Evolutionary conservation across 1,284 basidiomycete species (phyloP).

Genomic region (Ganoderma sinense): DNA sequence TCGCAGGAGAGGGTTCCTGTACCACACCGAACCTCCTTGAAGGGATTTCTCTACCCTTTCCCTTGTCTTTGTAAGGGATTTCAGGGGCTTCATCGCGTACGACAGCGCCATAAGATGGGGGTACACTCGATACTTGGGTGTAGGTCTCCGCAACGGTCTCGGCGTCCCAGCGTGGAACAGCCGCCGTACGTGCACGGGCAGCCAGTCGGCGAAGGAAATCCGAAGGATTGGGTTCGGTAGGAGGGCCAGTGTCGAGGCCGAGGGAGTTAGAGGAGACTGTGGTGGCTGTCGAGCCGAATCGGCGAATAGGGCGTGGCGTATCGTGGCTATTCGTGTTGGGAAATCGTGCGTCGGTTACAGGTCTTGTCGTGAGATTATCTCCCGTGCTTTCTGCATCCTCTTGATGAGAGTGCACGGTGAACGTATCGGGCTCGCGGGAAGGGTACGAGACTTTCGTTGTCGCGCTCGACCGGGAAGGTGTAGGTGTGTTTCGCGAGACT

Average conservation of each 20-base stretch:
- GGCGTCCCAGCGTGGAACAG: slow-evolving; percentile 43
- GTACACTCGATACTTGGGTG: slow-evolving; percentile 49
- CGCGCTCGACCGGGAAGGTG: slow-evolving; percentile 24
- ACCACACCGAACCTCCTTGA: slow-evolving; percentile 16
- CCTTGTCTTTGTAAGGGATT: slow-evolving; percentile 19
- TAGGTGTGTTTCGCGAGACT: slow-evolving; percentile 27
- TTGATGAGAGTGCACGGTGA: slow-evolving; percentile 54
- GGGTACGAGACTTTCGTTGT: not conserved
- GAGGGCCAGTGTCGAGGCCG: slow-evolving; percentile 39
- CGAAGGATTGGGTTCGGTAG: slow-evolving; percentile 20
- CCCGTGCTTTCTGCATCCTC: slow-evolving; percentile 41
- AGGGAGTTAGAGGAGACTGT: slow-evolving; percentile 40
- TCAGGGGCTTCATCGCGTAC: slow-evolving; percentile 38
- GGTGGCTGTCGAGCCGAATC: slow-evolving; percentile 31
- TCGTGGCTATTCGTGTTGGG: slow-evolving; percentile 30
- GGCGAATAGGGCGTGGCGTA: slow-evolving; percentile 35
- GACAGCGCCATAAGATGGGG: slow-evolving; percentile 59
- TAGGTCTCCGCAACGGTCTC: slow-evolving; percentile 46
- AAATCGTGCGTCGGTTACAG: slow-evolving; percentile 26
- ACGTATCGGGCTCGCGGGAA: slow-evolving; percentile 44
- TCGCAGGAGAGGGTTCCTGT: slow-evolving; percentile 19
- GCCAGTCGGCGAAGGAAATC: slow-evolving; percentile 25
- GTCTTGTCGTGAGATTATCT: slow-evolving; percentile 23
- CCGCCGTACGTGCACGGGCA: slow-evolving; percentile 31
- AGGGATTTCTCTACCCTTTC: slow-evolving; percentile 14